Evolutionary conservation across 805 yeast species (phyloP), one percentile per base, ranked within the genome.

Genomic region (Cyberlindnera veronae): DNA sequence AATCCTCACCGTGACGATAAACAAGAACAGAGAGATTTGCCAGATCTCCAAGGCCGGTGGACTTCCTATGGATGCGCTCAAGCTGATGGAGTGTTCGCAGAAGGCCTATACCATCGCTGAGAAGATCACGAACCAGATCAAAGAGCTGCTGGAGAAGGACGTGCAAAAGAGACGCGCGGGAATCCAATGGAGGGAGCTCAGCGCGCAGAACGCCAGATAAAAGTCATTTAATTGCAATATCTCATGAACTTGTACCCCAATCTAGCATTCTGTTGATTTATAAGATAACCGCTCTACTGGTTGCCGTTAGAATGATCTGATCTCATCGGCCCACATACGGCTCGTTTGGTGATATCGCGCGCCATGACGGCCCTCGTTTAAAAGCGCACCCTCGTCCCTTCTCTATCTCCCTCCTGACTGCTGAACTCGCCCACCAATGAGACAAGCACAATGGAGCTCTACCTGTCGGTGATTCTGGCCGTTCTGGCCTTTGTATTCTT

Each of bases 31-130:
- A 50, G 99, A 93, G 55, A 68, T 93, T 7, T 90, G 95, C 35
- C 99, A 93, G 59, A 71, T 93, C 21, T 74, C 84, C 31, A 93
- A 91, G 57, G 85, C 89, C 23, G 99, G 98, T 36, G 97, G 96
- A 0, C 66, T 85, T 33, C 85, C 90, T 6, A 77, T 91, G 49
- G 90, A 86, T 54, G 87, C 93, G 0, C 55, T 72, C 27, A 66
- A 74, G 19, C 64, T 91, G 36, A 67, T 87, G 69, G 77, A 79
- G 19, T 82, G 93, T 58, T 74, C 84, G 23, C 75, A 74, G 42
- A 67, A 72, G 41, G 93, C 96, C 2, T 77, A 75, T 53, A 58
- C 60, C 4, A 71, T 81, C 23, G 93, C 87, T 8, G 79, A 77
- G 40, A 54, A 58, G 19, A 56, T 85, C 43, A 85, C 96, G 0